Conservation (phyloP, 1,139 yeast genomes). For the Saccharomyces uvarum region DNA sequence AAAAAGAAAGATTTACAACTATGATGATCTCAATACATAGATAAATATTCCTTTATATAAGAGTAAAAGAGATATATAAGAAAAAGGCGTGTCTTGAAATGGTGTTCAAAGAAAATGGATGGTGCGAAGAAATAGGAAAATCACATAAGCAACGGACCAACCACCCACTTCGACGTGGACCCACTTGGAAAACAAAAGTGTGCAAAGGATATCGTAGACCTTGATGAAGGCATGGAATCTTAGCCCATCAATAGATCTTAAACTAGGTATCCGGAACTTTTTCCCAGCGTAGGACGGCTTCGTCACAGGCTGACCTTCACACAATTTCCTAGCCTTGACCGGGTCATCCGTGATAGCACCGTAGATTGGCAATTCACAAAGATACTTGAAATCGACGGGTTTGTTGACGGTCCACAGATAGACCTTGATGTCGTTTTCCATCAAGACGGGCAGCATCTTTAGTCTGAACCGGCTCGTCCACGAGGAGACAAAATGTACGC, state of each 20-base stretch:
- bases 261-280: slow-evolving; percentile 17
- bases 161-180: slow-evolving; percentile 22
- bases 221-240: slow-evolving; percentile 20
- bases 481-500: slow-evolving; percentile 37
- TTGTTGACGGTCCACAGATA: slow-evolving; percentile 81
- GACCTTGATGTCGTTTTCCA: slow-evolving; percentile 42
- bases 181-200: slow-evolving; percentile 23
- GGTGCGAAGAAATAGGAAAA: slow-evolving; percentile 16
- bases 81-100: background rate
- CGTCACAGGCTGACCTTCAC: slow-evolving; percentile 2
- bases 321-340: slow-evolving; percentile 14
- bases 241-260: slow-evolving; percentile 21
- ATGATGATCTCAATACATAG: background rate
- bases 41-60: background rate
- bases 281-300: slow-evolving; percentile 3
- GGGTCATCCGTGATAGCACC: slow-evolving; percentile 64
- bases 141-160: slow-evolving; percentile 19
- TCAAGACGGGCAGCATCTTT: slow-evolving; percentile 33
- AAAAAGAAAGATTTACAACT: background rate
- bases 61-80: background rate
- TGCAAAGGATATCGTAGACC: slow-evolving; percentile 18
- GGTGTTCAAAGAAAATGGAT: slow-evolving; percentile 20
- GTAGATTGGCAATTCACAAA: slow-evolving; percentile 39
- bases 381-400: slow-evolving; percentile 37
- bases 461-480: slow-evolving; percentile 37